A percentile compares a stretch with the other conserved stretches of the same genome.
Evolutionary conservation across 352 stramenopile species (phyloP).

Genomic region (Phytophthora idaei): DNA sequence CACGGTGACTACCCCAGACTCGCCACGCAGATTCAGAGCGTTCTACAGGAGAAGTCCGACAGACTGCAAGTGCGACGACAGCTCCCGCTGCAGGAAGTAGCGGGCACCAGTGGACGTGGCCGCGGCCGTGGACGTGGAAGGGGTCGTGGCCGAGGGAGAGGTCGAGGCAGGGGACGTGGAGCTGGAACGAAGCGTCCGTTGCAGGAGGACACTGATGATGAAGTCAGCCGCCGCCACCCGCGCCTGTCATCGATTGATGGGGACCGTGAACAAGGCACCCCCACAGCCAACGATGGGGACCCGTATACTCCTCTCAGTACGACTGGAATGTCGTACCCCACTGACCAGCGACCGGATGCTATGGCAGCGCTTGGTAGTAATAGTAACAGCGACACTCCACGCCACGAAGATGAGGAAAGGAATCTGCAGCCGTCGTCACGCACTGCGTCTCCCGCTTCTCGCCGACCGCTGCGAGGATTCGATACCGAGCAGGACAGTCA

Average conservation of each 20-base stretch:
- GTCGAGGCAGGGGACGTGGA: constrained; percentile 26
- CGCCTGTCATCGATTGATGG: constrained; percentile 26
- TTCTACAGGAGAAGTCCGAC: constrained; percentile 42
- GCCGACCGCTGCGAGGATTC: constrained; percentile 32
- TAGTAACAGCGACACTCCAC: constrained; percentile 28
- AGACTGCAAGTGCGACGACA: constrained; percentile 36
- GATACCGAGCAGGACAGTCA: constrained; percentile 35
- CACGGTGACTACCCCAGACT: constrained; percentile 49
- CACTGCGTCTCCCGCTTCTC: constrained; percentile 22
- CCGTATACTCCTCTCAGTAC: constrained; percentile 17
- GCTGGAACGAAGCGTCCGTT: constrained; percentile 33
- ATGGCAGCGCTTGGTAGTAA: constrained; percentile 26
- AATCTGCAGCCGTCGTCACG: constrained; percentile 26
- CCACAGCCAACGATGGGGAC: constrained; percentile 18
- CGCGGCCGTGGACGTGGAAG: constrained; percentile 23
- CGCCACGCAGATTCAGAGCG: constrained; percentile 49
- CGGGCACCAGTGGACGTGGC: constrained; percentile 10
- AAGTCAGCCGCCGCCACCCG: constrained; percentile 15
- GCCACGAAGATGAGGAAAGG: constrained; percentile 20
- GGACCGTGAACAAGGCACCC: constrained; percentile 8
- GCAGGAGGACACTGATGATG: constrained; percentile 23
- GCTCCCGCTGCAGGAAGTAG: constrained; percentile 23
- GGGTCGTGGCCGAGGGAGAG: constrained; percentile 28
- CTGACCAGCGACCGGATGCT: constrained; percentile 12
- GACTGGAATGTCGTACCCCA: constrained; percentile 17